Evolutionary conservation across 352 stramenopile genomes (phyloP).

Genomic region (Pythium aristosporum): DNA sequence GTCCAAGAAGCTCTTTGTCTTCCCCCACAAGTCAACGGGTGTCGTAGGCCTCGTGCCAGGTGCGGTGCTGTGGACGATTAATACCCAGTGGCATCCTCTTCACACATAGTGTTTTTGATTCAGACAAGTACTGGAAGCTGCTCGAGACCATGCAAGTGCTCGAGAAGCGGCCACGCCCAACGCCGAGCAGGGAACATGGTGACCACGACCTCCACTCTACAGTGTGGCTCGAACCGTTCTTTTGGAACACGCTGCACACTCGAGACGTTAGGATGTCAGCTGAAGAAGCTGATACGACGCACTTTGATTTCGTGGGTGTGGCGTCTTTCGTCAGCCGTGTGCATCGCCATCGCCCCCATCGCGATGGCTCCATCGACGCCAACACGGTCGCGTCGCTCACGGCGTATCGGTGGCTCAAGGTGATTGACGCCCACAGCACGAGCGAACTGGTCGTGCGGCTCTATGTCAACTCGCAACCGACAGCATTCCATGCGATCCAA

Average conservation of each 20-base stretch:
- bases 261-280: slow-evolving; percentile 22
- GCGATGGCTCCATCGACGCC: background rate
- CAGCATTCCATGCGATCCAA: slow-evolving; percentile 43
- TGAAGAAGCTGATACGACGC: slow-evolving; percentile 24
- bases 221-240: slow-evolving; percentile 47
- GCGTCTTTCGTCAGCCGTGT: slow-evolving; percentile 51
- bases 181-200: background rate
- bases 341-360: slow-evolving; percentile 25
- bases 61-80: background rate
- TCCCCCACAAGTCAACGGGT: slow-evolving; percentile 19
- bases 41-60: slow-evolving; percentile 26
- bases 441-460: slow-evolving; percentile 50
- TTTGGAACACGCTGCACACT: slow-evolving; percentile 38
- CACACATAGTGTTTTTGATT: background rate
- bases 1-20: slow-evolving; percentile 20
- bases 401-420: slow-evolving; percentile 57
- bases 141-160: slow-evolving; percentile 37
- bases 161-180: slow-evolving; percentile 9
- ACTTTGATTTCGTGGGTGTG: slow-evolving; percentile 71
- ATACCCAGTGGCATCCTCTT: background rate
- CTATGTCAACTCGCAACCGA: slow-evolving; percentile 42
- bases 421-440: slow-evolving; percentile 51
- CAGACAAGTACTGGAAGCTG: slow-evolving; percentile 62
- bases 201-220: slow-evolving; percentile 2
- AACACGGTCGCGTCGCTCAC: background rate